Base-by-base conservation (phyloP, 805 yeast species). In the Suhomyces canberraensis region DNA sequence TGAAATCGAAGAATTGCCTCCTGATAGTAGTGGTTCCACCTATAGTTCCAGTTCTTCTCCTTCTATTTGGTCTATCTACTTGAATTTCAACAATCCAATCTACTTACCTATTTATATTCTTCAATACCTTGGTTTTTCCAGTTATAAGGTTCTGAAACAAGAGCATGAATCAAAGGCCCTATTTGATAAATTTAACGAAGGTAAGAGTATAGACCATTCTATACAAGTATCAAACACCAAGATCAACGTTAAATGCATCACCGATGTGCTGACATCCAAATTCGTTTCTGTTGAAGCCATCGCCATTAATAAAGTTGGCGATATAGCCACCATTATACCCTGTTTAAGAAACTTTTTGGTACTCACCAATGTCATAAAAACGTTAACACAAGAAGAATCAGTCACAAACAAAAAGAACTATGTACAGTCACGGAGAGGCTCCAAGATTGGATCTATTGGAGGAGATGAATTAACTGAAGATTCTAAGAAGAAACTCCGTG, bases 341-440 rank as follows among this genome's bases (percentile, higher is more conserved):
- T 46, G 56, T 1, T 45, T 64, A 9, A 47, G 73, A 8, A 67
- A 60, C 41, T 59, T 51, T 31, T 22, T 60, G 16, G 56, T 60
- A 2, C 44, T 68, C 20, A 42, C 48, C 13, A 64, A 54, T 34
- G 18, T 56, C 31, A 29, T 47, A 29, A 16, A 22, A 37, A 20
- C 33, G 8, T 30, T 36, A 17, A 21, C 22, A 30, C 24, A 24
- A 11, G 8, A 8, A 4, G 16, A 24, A 15, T 3, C 22, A 6
- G 9, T 16, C 11, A 8, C 21, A 8, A 19, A 16, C 8, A 27
- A 16, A 13, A 33, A 14, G n/a, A 16, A 11, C 2, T n/a, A 14
- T 8, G 17, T 22, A 9, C 30, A 25, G 16, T 33, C 39, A 6
- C 29, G 41, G 25, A 21, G 42, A 22, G 34, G 35, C n/a, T 31